Evolutionary conservation across 495 filamentous ascomycete species (phyloP).

Genomic region (Filosporella fistucella): DNA sequence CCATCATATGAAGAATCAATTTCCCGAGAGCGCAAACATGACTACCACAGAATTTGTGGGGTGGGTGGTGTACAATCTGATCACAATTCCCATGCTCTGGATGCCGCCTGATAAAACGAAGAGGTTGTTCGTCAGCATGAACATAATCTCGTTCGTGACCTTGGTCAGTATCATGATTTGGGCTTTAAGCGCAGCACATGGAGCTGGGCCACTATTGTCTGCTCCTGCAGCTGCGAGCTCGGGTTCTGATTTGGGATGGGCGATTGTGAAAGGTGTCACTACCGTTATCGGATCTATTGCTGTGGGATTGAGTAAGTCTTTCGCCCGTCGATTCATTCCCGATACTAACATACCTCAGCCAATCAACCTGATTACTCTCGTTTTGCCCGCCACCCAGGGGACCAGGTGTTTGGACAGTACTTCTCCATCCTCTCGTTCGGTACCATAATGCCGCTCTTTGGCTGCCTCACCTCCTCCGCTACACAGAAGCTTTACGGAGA

Average conservation of each 20-base stretch:
- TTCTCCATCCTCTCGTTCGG: no score
- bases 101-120: constrained; percentile 30
- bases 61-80: constrained; percentile 37
- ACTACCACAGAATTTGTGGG: constrained; percentile 41
- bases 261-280: constrained; percentile 34
- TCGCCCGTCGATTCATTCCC: no score
- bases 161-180: constrained; percentile 38
- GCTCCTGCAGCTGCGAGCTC: no score
- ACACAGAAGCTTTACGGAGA: no score
- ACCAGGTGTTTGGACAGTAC: no score
- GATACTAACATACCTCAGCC: no score
- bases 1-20: constrained; percentile 35
- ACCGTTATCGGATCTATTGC: constrained; percentile 28
- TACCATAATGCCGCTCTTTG: no score
- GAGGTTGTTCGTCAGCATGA: constrained; percentile 26
- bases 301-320: no score
- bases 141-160: constrained; percentile 26
- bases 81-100: constrained; percentile 40
- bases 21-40: constrained; percentile 34
- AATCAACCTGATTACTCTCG: no score
- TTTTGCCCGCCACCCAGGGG: no score
- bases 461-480: no score
- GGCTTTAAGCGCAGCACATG: constrained; percentile 29
- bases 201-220: constrained; percentile 26
- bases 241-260: no score